Conservation (phyloP, 768 basidiomycete genomes). For the Leccinum fibrillosum region DNA sequence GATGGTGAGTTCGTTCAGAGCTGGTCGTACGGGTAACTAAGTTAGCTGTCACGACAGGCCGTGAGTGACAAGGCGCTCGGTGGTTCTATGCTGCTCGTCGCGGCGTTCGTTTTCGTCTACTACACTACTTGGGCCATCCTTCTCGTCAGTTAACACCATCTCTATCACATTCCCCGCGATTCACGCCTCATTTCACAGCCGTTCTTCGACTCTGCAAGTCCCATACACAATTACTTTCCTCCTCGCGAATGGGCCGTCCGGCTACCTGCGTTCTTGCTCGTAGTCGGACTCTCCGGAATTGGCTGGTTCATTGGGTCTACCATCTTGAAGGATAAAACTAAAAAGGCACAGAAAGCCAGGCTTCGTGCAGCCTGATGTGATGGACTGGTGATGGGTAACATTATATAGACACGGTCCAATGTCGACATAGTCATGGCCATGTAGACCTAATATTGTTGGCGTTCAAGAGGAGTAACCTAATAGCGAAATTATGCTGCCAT, state of each 20-base stretch:
- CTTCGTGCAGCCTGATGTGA: conserved; percentile 52
- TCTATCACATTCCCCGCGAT: not conserved
- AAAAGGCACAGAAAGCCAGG: conserved; percentile 60
- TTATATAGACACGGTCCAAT: not conserved
- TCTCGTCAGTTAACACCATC: conserved; percentile 50
- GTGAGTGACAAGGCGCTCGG: conserved; percentile 80
- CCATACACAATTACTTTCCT: conserved; percentile 79
- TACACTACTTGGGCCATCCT: conserved; percentile 92
- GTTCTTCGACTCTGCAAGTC: conserved; percentile 73
- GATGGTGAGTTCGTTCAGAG: conserved; percentile 23
- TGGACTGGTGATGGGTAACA: not conserved
- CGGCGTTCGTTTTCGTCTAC: conserved; percentile 76
- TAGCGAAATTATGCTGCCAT: not conserved
- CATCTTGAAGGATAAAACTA: conserved; percentile 69
- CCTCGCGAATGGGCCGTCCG: conserved; percentile 90
- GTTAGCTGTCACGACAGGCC: conserved; percentile 44
- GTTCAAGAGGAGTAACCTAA: not conserved
- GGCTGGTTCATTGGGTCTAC: conserved; percentile 79
- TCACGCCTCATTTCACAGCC: conserved; percentile 46
- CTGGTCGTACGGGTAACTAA: not conserved
- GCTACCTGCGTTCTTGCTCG: conserved; percentile 78
- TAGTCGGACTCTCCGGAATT: conserved; percentile 77
- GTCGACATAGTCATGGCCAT: not conserved
- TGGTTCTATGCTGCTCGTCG: conserved; percentile 73
- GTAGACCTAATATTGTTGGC: not conserved